Base-by-base conservation (phyloP, 139 green algal species). In the Chlamydomonas schloesseri region DNA sequence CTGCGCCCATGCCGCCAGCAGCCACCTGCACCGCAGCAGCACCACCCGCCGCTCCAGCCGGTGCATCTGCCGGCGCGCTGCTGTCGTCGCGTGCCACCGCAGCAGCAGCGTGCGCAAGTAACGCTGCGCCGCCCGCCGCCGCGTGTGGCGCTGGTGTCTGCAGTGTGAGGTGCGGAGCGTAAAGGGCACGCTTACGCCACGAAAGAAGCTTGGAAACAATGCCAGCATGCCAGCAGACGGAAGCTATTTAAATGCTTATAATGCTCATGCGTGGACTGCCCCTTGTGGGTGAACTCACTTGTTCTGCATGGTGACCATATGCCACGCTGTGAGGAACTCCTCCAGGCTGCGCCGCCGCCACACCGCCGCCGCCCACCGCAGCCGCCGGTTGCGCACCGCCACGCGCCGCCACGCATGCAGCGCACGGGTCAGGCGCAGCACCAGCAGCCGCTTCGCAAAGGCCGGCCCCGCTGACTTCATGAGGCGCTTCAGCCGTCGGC, bases 351-450 rank as follows among this genome's bases (percentile, higher is more conserved):
- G 34, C n/a, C 70, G 50, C 46, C 80, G 71, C 86, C 86, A 90
- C 71, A 83, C 79, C 21, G 29, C 28, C 37, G 53, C 4, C 31
- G 79, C 86, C 86, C 86, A 90, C 10, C 0, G 13, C 58, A 87
- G 62, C 4, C 86, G 86, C 50, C 79, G 67, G 24, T 50, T 84
- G 78, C 86, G 86, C n/a, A 42, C 15, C 4, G 86, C 64, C 42
- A 88, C 55, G 71, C 58, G 57, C 36, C 68, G 84, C 84, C 84
- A 89, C 33, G 53, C 55, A 10, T 77, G 68, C 46, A 89, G 76
- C 55, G 84, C 84, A 26, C 76, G 68, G n/a, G 55, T 73, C 36
- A 79, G 11, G 24, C 73, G 76, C 55, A 77, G 69, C 53, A 62
- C 76, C n/a, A 74, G n/a, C 68, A 71, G 57, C 31, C 69, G 68